Percentiles rank a stretch among this genome's conserved stretches.
Evolutionary conservation across 495 filamentous ascomycete genomes (phyloP).

Genomic region (Talaromyces wortmannii): DNA sequence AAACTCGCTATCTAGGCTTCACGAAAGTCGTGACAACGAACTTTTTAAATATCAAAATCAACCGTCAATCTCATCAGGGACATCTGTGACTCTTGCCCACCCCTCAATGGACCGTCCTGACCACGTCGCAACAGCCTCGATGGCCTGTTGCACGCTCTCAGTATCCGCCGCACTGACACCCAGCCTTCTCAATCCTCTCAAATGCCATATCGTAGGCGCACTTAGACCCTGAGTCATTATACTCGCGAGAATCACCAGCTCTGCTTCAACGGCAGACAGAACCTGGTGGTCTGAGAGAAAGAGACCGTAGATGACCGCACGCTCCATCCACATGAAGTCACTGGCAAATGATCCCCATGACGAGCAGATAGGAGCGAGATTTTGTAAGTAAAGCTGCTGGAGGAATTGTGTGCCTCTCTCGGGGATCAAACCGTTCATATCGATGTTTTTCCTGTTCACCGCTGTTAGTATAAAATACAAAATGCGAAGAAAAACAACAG

Average conservation of each 20-base stretch:
- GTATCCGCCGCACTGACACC: constrained; percentile 45
- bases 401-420: constrained; percentile 9
- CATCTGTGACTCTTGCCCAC: constrained; percentile 8
- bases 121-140: constrained; percentile 9
- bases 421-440: constrained; percentile 4
- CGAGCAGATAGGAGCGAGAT: constrained; percentile 12
- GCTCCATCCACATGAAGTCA: constrained; percentile 10
- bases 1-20: too few relatives aligned
- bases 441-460: constrained; percentile 1
- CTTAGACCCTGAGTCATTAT: constrained; percentile 55
- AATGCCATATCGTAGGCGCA: constrained; percentile 50
- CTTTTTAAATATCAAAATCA: background rate
- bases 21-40: too few relatives aligned
- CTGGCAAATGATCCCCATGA: constrained; percentile 7
- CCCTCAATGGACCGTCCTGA: constrained; percentile 7
- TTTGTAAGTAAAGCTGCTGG: constrained; percentile 10
- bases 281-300: constrained; percentile 49
- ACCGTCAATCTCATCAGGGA: constrained; percentile 3
- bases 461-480: background rate
- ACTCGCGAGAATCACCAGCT: constrained; percentile 45
- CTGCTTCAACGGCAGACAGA: constrained; percentile 44
- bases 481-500: too few relatives aligned
- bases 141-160: constrained; percentile 13
- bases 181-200: constrained; percentile 44
- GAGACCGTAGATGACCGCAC: constrained; percentile 45